These are phyloP conservation scores for Linum usitatissimum DNA, from an alignment of 345 rosid species.

Conservation along the genomic window DNA sequence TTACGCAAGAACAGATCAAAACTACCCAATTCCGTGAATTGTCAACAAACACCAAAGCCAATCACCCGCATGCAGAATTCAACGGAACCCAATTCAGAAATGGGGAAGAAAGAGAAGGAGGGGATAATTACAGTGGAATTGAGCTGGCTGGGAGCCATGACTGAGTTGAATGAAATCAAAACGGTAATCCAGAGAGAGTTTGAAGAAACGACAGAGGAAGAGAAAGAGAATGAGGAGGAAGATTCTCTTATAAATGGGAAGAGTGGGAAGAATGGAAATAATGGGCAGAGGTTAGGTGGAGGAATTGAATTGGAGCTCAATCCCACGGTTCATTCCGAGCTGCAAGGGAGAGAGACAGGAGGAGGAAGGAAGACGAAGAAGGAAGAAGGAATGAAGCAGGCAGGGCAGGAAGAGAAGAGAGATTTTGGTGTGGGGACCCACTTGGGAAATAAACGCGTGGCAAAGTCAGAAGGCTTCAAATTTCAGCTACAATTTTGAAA, in stretches of 20 bases:
- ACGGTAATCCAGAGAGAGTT: not conserved
- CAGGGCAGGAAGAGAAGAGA: too few species aligned
- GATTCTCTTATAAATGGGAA: not conserved
- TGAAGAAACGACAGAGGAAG: not conserved
- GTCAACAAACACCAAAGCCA: slow-evolving; percentile 1
- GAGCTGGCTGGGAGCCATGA: slow-evolving; percentile 49
- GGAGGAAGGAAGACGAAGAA: not conserved
- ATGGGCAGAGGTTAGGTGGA: not conserved
- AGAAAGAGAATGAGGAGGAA: not conserved
- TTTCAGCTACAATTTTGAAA: too few species aligned
- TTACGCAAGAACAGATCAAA: slow-evolving; percentile 1
- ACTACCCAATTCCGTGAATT: not conserved
- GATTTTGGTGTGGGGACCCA: not conserved
- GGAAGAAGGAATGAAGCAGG: too few species aligned
- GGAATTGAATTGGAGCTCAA: not conserved
- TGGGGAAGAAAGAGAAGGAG: slow-evolving; percentile 3
- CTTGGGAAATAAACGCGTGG: not conserved
- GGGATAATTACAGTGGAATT: slow-evolving; percentile 32
- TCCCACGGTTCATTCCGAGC: not conserved
- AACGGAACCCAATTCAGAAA: not conserved
- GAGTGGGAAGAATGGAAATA: not conserved
- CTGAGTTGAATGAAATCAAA: not conserved
- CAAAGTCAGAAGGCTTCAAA: not conserved
- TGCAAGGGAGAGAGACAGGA: not conserved
- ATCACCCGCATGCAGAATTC: not conserved